These are phyloP conservation scores for Clonostachys chloroleuca DNA, from an alignment of 2,329 filamentous ascomycete species.

Conservation along the genomic window DNA sequence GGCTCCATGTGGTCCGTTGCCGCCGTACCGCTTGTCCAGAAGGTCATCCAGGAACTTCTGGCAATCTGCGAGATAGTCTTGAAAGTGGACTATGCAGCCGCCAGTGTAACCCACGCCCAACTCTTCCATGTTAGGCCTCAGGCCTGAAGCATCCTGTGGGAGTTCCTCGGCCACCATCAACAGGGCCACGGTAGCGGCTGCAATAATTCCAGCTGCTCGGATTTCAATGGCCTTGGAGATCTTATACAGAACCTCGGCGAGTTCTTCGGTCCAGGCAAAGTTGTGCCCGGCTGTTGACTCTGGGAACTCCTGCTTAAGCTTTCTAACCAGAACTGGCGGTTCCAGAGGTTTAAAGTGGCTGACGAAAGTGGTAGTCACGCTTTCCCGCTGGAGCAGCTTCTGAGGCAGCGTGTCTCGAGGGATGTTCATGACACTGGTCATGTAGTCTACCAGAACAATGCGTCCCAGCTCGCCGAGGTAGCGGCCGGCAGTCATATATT, in stretches of 20 bases:
- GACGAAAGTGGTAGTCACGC: slow-evolving; percentile 68
- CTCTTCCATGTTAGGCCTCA: slow-evolving; percentile 26
- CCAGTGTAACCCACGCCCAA: slow-evolving; percentile 77
- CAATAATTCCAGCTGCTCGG: slow-evolving; percentile 69
- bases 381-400: slow-evolving; percentile 52
- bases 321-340: slow-evolving; percentile 32
- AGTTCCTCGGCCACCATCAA: slow-evolving; percentile 67
- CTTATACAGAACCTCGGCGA: slow-evolving; percentile 55
- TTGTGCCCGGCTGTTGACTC: slow-evolving; percentile 29
- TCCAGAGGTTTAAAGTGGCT: slow-evolving; percentile 61
- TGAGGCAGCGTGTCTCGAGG: slow-evolving; percentile 43
- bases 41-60: slow-evolving; percentile 62
- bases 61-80: slow-evolving; percentile 66
- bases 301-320: slow-evolving; percentile 50
- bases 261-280: slow-evolving; percentile 59
- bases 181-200: slow-evolving; percentile 67
- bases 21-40: slow-evolving; percentile 22
- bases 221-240: slow-evolving; percentile 68
- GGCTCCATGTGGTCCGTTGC: slow-evolving; percentile 15
- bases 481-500: slow-evolving; percentile 79
- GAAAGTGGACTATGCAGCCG: slow-evolving; percentile 76
- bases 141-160: slow-evolving; percentile 18
- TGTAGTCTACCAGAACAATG: slow-evolving; percentile 63
- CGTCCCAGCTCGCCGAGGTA: slow-evolving; percentile 76
- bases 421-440: slow-evolving; percentile 38